phyloP scores from a whole-genome alignment of 805 yeast species.

The Starmerella apis region DNA sequence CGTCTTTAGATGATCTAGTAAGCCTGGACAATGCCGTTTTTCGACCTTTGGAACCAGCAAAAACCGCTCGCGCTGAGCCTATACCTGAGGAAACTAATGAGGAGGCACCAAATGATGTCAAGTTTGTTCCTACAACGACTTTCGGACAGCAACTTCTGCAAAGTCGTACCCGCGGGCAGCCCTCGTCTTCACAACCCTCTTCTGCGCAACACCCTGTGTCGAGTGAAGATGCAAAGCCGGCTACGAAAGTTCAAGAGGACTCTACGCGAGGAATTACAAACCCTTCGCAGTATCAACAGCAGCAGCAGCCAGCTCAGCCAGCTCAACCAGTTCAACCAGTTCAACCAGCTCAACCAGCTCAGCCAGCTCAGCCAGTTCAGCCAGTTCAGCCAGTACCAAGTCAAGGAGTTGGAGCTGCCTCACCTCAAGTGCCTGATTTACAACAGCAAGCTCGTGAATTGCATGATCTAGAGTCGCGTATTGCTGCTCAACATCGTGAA shows the following conservation, averaged over 20 bases:
- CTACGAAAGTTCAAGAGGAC: conserved; percentile 31
- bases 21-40: conserved; percentile 24
- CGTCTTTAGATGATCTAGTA: conserved; percentile 30
- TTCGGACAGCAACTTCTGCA: conserved; percentile 73
- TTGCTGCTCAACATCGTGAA: conserved; percentile 16
- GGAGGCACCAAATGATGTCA: conserved; percentile 15
- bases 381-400: conserved; percentile 1
- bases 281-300: not conserved
- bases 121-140: conserved; percentile 68
- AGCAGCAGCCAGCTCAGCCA: not conserved
- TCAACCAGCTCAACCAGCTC: not conserved
- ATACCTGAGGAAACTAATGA: conserved; percentile 9
- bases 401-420: no score
- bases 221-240: no score
- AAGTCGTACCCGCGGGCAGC: conserved; percentile 1
- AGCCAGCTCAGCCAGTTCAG: not conserved
- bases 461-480: conserved; percentile 9
- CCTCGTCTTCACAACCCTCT: conserved; percentile 5
- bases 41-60: conserved; percentile 21
- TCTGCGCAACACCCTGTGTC: not conserved
- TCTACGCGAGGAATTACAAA: not conserved
- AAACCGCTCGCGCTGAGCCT: conserved; percentile 7
- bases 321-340: not conserved
- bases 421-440: not conserved
- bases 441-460: conserved; percentile 26